Evolutionary conservation across 2,329 filamentous ascomycete species (phyloP).

Genomic region (Pseudopyrenochaeta lycopersici): DNA sequence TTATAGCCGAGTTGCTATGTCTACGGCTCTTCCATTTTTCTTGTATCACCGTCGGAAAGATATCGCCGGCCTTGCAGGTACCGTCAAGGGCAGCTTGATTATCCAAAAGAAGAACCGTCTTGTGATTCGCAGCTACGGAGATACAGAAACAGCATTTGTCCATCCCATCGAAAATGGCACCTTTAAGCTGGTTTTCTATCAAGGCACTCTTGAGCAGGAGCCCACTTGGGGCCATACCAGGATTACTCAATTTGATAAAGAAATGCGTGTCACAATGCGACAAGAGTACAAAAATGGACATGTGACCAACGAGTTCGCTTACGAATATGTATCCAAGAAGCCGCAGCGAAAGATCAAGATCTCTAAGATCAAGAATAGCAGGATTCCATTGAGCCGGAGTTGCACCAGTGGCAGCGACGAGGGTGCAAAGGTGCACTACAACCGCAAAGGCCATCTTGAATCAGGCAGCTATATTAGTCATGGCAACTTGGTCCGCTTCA

Average conservation of each 20-base stretch:
- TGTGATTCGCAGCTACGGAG: slow-evolving; percentile 58
- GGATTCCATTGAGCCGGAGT: slow-evolving; percentile 49
- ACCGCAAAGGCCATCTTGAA: slow-evolving; percentile 62
- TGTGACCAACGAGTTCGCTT: slow-evolving; percentile 59
- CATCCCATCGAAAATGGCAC: slow-evolving; percentile 47
- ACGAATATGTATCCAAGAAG: slow-evolving; percentile 54
- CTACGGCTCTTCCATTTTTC: slow-evolving; percentile 57
- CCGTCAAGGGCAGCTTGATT: slow-evolving; percentile 60
- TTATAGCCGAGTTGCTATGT: slow-evolving; percentile 57
- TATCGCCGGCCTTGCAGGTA: slow-evolving; percentile 57
- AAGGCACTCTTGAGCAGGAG: slow-evolving; percentile 53
- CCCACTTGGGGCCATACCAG: slow-evolving; percentile 55
- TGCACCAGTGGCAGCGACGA: slow-evolving; percentile 58
- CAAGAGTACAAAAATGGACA: slow-evolving; percentile 57
- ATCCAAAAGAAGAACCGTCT: slow-evolving; percentile 57
- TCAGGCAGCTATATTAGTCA: slow-evolving; percentile 64
- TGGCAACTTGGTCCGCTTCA: slow-evolving; percentile 62
- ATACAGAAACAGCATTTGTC: slow-evolving; percentile 61
- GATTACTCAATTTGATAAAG: slow-evolving; percentile 59
- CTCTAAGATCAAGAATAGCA: slow-evolving; percentile 49
- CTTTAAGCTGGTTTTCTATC: slow-evolving; percentile 50
- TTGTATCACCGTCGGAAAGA: slow-evolving; percentile 60
- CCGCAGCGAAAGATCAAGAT: slow-evolving; percentile 46
- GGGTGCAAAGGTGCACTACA: slow-evolving; percentile 61
- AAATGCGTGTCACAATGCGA: slow-evolving; percentile 56